These are phyloP conservation scores for Phaeotremella fagi DNA, from an alignment of 768 basidiomycete species.

Conservation along the genomic window DNA sequence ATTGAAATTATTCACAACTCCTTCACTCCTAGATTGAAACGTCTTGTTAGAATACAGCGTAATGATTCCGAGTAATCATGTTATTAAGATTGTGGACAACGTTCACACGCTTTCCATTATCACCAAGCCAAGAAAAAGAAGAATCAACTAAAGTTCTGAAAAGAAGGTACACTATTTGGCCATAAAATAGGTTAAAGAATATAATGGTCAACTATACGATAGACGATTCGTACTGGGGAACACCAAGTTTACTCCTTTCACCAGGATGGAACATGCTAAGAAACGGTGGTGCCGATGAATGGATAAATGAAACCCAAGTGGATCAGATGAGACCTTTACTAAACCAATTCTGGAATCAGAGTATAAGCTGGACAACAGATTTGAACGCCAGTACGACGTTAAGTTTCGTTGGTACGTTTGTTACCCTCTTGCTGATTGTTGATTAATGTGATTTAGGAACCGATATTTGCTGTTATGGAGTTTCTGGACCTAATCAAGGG, in stretches of 20 bases:
- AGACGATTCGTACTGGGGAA: slow-evolving; percentile 36
- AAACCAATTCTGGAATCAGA: slow-evolving; percentile 21
- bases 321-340: slow-evolving; percentile 16
- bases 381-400: slow-evolving; percentile 11
- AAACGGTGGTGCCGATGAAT: slow-evolving; percentile 16
- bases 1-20: too few species aligned
- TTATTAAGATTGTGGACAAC: too few species aligned
- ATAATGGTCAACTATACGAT: slow-evolving; percentile 23
- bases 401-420: slow-evolving; percentile 23
- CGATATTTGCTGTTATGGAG: slow-evolving; percentile 28
- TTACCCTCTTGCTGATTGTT: neutral
- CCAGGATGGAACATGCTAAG: slow-evolving; percentile 40
- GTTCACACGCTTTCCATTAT: too few species aligned
- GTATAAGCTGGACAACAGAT: slow-evolving; percentile 27
- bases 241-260: slow-evolving; percentile 17
- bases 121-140: too few species aligned
- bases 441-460: slow-evolving; percentile 15
- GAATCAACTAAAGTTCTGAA: too few species aligned
- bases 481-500: slow-evolving; percentile 20
- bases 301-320: slow-evolving; percentile 13
- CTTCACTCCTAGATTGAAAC: too few species aligned
- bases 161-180: too few species aligned
- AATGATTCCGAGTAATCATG: too few species aligned
- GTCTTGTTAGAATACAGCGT: too few species aligned
- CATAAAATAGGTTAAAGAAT: too few species aligned